These are phyloP conservation scores for Mycena metata DNA, from an alignment of 768 basidiomycete species.

Conservation along the genomic window DNA sequence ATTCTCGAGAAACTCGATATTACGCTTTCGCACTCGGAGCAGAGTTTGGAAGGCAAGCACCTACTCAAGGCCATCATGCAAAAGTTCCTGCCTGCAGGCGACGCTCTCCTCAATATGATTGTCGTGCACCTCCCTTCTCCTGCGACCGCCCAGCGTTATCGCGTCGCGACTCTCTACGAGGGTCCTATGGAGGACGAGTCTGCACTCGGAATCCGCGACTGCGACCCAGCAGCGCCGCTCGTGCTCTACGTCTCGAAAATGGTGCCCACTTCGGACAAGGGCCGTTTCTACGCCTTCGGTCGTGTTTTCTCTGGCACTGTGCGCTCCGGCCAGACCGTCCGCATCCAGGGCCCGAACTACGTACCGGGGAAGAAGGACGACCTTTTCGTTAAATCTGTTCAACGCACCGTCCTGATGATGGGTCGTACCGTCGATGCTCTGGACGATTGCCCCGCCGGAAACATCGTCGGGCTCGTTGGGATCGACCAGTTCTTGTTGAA, in stretches of 20 bases:
- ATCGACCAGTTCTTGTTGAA: conserved; percentile 99
- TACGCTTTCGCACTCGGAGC: conserved; percentile 87
- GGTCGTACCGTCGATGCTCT: conserved; percentile 98
- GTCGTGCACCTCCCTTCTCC: conserved; percentile 99
- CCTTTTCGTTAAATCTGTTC: conserved; percentile 96
- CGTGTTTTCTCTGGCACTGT: conserved; percentile 99
- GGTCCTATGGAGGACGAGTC: conserved; percentile 99
- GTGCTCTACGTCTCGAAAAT: conserved; percentile 99
- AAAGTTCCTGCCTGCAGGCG: conserved; percentile 99
- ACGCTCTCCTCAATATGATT: conserved; percentile 99
- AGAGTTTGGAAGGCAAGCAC: conserved; percentile 92
- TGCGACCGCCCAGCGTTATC: conserved; percentile 95
- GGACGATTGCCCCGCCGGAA: conserved; percentile 98
- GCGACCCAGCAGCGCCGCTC: conserved; percentile 95
- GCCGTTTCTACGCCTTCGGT: conserved; percentile 99
- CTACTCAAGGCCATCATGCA: conserved; percentile 98
- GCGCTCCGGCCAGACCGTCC: conserved; percentile 95
- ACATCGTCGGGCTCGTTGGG: conserved; percentile 99
- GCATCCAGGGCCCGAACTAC: conserved; percentile 99
- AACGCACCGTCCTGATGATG: conserved; percentile 99
- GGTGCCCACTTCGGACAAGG: conserved; percentile 99
- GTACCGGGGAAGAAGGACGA: conserved; percentile 98
- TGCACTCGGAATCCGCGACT: conserved; percentile 97
- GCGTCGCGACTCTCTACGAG: conserved; percentile 99
- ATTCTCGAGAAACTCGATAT: conserved; percentile 98